These are phyloP conservation scores for Casuarina equisetifolia DNA, from an alignment of 306 rosid genomes.

Conservation along the genomic window DNA sequence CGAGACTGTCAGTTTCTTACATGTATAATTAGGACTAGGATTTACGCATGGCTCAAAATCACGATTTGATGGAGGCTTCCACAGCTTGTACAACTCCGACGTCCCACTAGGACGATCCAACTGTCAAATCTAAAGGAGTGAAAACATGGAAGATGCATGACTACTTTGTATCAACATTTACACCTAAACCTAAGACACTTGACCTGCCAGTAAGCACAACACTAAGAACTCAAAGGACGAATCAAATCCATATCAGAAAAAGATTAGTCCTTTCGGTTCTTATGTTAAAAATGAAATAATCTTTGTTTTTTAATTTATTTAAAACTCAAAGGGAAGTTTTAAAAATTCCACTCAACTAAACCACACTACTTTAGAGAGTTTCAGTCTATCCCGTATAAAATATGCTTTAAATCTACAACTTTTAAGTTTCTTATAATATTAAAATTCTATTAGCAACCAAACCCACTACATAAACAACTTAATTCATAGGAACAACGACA, in stretches of 20 bases:
- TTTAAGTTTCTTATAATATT: neutral
- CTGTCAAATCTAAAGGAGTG: conserved; percentile 59
- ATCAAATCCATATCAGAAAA: neutral
- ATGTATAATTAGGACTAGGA: conserved; percentile 62
- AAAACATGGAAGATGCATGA: conserved; percentile 46
- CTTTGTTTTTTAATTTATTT: neutral
- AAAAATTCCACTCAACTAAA: neutral
- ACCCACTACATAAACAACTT: conserved; percentile 13
- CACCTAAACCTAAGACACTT: conserved; percentile 16
- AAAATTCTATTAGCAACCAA: conserved; percentile 25
- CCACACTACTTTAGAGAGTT: neutral
- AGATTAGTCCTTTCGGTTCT: neutral
- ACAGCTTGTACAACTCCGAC: conserved; percentile 64
- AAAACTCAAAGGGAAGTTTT: too few species aligned
- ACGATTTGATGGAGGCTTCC: conserved; percentile 76
- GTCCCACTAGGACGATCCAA: conserved; percentile 39
- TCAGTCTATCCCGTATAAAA: neutral
- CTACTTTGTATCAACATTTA: conserved; percentile 33
- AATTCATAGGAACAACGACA: neutral
- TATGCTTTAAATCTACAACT: neutral
- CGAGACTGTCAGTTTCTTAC: conserved; percentile 40
- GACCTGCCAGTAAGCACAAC: neutral
- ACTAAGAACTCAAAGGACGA: neutral
- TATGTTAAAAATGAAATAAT: neutral
- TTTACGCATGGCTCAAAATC: conserved; percentile 68